phyloP scores from a whole-genome alignment of 1,284 basidiomycete species.

The Anthracocystis walkeri region DNA sequence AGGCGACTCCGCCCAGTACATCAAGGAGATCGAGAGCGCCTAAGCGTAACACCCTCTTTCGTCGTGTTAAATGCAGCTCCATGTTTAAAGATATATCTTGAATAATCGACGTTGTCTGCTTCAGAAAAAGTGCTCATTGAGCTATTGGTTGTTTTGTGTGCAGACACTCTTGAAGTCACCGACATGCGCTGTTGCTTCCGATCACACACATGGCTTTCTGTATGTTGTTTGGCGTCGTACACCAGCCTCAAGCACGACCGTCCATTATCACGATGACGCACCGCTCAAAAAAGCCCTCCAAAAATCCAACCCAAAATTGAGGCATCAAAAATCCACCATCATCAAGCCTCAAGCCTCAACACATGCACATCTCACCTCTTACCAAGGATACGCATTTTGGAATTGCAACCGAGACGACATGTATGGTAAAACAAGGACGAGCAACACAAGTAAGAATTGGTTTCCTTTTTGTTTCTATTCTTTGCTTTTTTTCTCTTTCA shows the following conservation, averaged over 20 bases:
- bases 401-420: slow-evolving; percentile 25
- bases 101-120: background rate
- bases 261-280: background rate
- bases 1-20: slow-evolving; percentile 55
- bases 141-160: background rate
- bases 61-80: background rate
- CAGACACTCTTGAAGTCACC: background rate
- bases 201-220: too few relatives aligned
- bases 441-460: slow-evolving; percentile 3
- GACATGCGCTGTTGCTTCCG: background rate
- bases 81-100: too few relatives aligned
- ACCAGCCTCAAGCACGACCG: background rate
- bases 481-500: slow-evolving; percentile 8
- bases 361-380: background rate
- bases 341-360: background rate
- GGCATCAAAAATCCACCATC: background rate
- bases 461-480: slow-evolving; percentile 1
- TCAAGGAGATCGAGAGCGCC: slow-evolving; percentile 58
- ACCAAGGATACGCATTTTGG: slow-evolving; percentile 5
- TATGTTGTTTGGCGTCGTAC: background rate
- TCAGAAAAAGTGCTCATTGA: background rate
- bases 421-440: slow-evolving; percentile 13
- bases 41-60: slow-evolving; percentile 8
- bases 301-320: background rate
- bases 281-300: background rate